These are phyloP conservation scores for Cucurbita maxima DNA, from an alignment of 306 rosid species.

Conservation along the genomic window DNA sequence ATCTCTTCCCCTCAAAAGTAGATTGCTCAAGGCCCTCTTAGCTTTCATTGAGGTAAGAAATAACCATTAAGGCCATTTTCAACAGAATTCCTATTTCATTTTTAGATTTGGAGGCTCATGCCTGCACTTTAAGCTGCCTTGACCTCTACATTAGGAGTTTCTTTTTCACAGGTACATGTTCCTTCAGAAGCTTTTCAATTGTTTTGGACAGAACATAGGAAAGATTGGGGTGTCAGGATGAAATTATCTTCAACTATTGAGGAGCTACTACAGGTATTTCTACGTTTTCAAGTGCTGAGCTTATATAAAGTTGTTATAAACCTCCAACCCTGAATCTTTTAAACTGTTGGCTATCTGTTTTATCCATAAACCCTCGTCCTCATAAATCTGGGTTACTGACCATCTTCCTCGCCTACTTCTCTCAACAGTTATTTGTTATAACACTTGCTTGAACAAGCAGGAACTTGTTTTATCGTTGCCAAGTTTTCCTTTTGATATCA, in stretches of 20 bases:
- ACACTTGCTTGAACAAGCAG: background rate
- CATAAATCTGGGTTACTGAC: background rate
- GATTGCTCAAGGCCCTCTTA: conserved; percentile 61
- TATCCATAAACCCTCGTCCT: background rate
- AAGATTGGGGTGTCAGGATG: conserved; percentile 63
- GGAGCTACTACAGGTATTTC: conserved; percentile 65
- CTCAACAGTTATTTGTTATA: background rate
- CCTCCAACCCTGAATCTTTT: background rate
- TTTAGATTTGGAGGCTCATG: background rate
- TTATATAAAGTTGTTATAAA: background rate
- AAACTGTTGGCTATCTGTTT: background rate
- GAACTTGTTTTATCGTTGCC: background rate
- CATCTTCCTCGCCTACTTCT: background rate
- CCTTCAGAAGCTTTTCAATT: conserved; percentile 69
- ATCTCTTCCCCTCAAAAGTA: conserved; percentile 55
- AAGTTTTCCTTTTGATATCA: background rate
- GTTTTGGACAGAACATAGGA: conserved; percentile 60
- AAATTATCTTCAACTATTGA: conserved; percentile 47
- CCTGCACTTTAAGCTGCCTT: background rate
- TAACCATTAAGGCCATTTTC: background rate
- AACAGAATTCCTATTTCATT: background rate
- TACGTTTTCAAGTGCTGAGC: background rate
- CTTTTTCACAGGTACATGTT: conserved; percentile 50
- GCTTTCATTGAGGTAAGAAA: conserved; percentile 58
- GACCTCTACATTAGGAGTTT: background rate